These are phyloP conservation scores for Cercospora sp. DNA, from an alignment of 2,329 filamentous ascomycete species.

Conservation along the genomic window DNA sequence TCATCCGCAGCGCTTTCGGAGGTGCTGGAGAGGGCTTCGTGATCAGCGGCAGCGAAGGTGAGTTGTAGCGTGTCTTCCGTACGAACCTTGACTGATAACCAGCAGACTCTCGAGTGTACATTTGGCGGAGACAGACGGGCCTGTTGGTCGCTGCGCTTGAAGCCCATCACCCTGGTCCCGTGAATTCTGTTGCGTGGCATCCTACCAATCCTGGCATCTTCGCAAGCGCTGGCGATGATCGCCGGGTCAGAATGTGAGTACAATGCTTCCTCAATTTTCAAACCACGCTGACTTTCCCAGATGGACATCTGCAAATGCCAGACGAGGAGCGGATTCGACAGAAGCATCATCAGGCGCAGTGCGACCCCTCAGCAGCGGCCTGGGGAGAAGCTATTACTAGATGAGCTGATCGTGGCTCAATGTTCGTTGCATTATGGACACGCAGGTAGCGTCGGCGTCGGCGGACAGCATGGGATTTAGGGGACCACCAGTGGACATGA, in stretches of 20 bases:
- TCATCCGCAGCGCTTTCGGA: constrained; percentile 82
- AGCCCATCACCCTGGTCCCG: constrained; percentile 72
- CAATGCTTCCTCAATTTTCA: not conserved
- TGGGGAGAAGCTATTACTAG: constrained; percentile 16
- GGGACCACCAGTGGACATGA: not conserved
- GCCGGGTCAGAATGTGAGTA: constrained; percentile 78
- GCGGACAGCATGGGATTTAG: constrained; percentile 11
- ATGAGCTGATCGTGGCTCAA: constrained; percentile 3
- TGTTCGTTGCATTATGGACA: not conserved
- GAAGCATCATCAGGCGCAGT: constrained; percentile 14
- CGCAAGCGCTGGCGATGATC: constrained; percentile 88
- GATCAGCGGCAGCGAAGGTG: constrained; percentile 86
- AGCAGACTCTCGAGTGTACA: constrained; percentile 69
- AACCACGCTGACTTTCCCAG: constrained; percentile 19
- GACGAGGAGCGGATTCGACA: constrained; percentile 15
- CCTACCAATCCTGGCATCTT: constrained; percentile 80
- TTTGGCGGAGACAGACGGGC: constrained; percentile 88
- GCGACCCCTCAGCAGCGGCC: constrained; percentile 8
- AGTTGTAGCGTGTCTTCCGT: not conserved
- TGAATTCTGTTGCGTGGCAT: constrained; percentile 89
- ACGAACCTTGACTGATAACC: not conserved
- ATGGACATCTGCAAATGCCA: constrained; percentile 23
- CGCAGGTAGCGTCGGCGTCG: constrained; percentile 14
- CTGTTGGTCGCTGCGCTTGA: constrained; percentile 72
- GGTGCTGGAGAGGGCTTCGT: constrained; percentile 92